Conservation (phyloP, 345 rosid genomes). For the Aethionema arabicum region DNA sequence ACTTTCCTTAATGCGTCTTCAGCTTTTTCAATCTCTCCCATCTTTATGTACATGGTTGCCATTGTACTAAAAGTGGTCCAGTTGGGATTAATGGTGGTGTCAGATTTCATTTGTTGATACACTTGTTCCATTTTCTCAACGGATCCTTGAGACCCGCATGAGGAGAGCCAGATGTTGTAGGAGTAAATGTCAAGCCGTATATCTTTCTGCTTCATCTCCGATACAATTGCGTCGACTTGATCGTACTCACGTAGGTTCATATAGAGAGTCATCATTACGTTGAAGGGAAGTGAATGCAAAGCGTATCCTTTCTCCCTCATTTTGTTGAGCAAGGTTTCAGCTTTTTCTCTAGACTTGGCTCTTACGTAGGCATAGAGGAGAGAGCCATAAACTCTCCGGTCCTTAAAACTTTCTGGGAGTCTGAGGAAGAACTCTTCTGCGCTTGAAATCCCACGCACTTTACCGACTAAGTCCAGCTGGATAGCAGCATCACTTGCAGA, state of each 20-base stretch:
- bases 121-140: slow-evolving; percentile 72
- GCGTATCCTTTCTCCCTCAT: slow-evolving; percentile 74
- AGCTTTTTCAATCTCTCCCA: slow-evolving; percentile 74
- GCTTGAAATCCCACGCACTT: slow-evolving; percentile 67
- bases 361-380: slow-evolving; percentile 76
- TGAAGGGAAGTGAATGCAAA: slow-evolving; percentile 69
- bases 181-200: slow-evolving; percentile 75
- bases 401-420: slow-evolving; percentile 63
- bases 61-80: slow-evolving; percentile 95
- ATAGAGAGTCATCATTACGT: slow-evolving; percentile 97
- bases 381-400: slow-evolving; percentile 79
- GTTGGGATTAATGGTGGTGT: slow-evolving; percentile 57
- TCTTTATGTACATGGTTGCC: slow-evolving; percentile 84
- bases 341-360: slow-evolving; percentile 59
- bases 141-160: slow-evolving; percentile 67
- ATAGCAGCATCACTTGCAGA: slow-evolving; percentile 91
- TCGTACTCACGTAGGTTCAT: slow-evolving; percentile 76
- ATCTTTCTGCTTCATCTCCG: slow-evolving; percentile 76
- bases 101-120: slow-evolving; percentile 69
- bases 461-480: slow-evolving; percentile 82
- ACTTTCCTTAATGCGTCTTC: slow-evolving; percentile 73
- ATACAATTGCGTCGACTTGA: slow-evolving; percentile 63
- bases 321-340: slow-evolving; percentile 58
- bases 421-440: slow-evolving; percentile 66
- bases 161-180: slow-evolving; percentile 92